A percentile compares a stretch with the other conserved stretches of the same genome.
These are phyloP conservation scores for Ligustrum vulgare DNA, from an alignment of 257 asterid species.

Conservation along the genomic window DNA sequence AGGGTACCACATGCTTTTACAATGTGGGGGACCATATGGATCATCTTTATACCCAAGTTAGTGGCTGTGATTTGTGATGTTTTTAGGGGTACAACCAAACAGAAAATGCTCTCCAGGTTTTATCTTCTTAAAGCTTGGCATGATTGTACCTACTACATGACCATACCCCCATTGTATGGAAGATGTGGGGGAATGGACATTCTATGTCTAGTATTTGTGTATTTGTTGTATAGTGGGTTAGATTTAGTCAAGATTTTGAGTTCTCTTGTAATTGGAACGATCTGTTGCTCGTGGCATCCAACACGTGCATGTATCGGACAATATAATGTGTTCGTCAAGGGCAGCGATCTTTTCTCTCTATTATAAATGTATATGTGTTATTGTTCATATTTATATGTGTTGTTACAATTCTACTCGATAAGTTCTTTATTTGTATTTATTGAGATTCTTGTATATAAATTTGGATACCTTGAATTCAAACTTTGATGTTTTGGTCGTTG, in stretches of 20 bases:
- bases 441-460: too few relatives aligned
- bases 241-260: too few relatives aligned
- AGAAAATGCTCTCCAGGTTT: constrained; percentile 57
- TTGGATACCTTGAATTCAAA: too few relatives aligned
- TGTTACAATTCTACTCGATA: too few relatives aligned
- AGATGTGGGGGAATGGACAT: not conserved
- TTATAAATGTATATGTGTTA: too few relatives aligned
- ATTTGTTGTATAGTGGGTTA: not conserved
- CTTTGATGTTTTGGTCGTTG: too few relatives aligned
- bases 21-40: constrained; percentile 50
- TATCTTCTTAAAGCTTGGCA: constrained; percentile 52
- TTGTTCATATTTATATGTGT: too few relatives aligned
- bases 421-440: not conserved
- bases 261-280: too few relatives aligned
- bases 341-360: too few relatives aligned
- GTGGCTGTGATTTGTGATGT: constrained; percentile 22
- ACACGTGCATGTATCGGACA: too few relatives aligned
- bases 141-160: constrained; percentile 35
- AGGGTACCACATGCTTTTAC: constrained; percentile 17
- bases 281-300: too few relatives aligned
- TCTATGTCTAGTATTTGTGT: not conserved
- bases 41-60: constrained; percentile 9
- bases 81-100: constrained; percentile 41
- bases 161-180: constrained; percentile 35
- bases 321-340: too few relatives aligned